A percentile compares a stretch with the other conserved stretches of the same genome.
Evolutionary conservation across 2,329 filamentous ascomycete genomes (phyloP).

Genomic region (Cryphonectria radicalis): DNA sequence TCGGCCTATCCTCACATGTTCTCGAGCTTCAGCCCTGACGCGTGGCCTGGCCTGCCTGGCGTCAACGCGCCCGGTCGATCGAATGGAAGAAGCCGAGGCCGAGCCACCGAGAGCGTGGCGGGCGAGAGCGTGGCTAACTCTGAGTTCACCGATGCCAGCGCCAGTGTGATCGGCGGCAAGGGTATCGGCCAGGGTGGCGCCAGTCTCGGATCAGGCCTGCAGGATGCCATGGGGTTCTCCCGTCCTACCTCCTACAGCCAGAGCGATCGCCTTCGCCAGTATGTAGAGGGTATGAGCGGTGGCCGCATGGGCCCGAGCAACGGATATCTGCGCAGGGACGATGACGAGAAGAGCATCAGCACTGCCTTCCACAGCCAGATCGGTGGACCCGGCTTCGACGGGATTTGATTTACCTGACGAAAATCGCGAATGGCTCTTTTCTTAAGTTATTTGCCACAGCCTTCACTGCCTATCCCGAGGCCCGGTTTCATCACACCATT

Average conservation of each 20-base stretch:
- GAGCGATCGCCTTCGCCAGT: slow-evolving; percentile 90
- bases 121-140: slow-evolving; percentile 92
- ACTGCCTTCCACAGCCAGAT: slow-evolving; percentile 97
- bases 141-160: slow-evolving; percentile 82
- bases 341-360: slow-evolving; percentile 94
- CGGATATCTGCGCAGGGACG: slow-evolving; percentile 76
- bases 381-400: slow-evolving; percentile 61
- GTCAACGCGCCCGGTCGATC: slow-evolving; percentile 62
- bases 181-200: slow-evolving; percentile 83
- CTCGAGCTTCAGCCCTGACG: slow-evolving; percentile 83
- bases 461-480: slow-evolving; percentile 10
- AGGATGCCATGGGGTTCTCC: slow-evolving; percentile 70
- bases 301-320: slow-evolving; percentile 70
- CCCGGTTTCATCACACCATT: slow-evolving; percentile 5
- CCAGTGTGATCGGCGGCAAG: slow-evolving; percentile 76
- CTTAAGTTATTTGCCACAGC: slow-evolving; percentile 19
- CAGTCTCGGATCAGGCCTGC: slow-evolving; percentile 80
- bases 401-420: slow-evolving; percentile 40
- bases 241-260: slow-evolving; percentile 69
- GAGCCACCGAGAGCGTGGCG: slow-evolving; percentile 77
- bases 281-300: slow-evolving; percentile 75
- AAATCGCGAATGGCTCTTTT: slow-evolving; percentile 19
- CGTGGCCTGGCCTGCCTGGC: slow-evolving; percentile 83
- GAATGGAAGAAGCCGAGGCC: slow-evolving; percentile 68
- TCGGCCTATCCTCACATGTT: slow-evolving; percentile 95